Evolutionary conservation across 1,284 basidiomycete genomes (phyloP).

Genomic region (Cerioporus squamosus): DNA sequence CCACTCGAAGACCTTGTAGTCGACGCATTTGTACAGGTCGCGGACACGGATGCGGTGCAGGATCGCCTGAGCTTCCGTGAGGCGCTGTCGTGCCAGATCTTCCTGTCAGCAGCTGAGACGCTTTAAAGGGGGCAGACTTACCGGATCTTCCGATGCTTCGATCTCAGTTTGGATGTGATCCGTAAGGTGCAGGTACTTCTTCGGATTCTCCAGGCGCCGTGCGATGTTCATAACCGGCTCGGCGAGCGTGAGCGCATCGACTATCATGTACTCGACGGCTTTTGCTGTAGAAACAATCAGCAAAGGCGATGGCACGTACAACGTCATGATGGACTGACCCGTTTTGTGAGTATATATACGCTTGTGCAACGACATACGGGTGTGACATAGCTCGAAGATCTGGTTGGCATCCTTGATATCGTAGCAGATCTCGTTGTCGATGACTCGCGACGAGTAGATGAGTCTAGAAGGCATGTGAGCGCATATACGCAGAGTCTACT

Average conservation of each 20-base stretch:
- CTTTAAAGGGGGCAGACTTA: no score
- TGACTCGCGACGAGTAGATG: conserved; percentile 72
- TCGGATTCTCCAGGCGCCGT: conserved; percentile 55
- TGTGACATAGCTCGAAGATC: conserved; percentile 72
- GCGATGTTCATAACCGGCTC: conserved; percentile 67
- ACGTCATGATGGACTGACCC: conserved; percentile 42
- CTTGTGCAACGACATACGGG: conserved; percentile 77
- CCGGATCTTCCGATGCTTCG: conserved; percentile 50
- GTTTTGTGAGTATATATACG: conserved; percentile 80
- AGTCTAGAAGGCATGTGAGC: conserved; percentile 47
- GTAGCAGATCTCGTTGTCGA: conserved; percentile 75
- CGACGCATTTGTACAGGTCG: conserved; percentile 71
- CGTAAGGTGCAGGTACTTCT: conserved; percentile 64
- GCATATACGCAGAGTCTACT: background rate
- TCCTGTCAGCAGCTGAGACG: no score
- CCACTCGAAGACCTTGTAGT: conserved; percentile 66
- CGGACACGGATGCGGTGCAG: conserved; percentile 62
- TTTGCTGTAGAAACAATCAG: conserved; percentile 48
- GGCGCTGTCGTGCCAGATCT: no score
- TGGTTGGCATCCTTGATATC: conserved; percentile 79
- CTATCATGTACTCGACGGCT: conserved; percentile 79
- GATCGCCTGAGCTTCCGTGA: conserved; percentile 53
- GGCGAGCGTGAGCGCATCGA: conserved; percentile 70
- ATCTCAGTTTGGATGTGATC: conserved; percentile 68
- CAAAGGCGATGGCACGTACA: no score